A percentile compares a stretch with the other conserved stretches of the same genome.
phyloP scores from a whole-genome alignment of 345 rosid species.

The Eucalyptus curtisii region DNA sequence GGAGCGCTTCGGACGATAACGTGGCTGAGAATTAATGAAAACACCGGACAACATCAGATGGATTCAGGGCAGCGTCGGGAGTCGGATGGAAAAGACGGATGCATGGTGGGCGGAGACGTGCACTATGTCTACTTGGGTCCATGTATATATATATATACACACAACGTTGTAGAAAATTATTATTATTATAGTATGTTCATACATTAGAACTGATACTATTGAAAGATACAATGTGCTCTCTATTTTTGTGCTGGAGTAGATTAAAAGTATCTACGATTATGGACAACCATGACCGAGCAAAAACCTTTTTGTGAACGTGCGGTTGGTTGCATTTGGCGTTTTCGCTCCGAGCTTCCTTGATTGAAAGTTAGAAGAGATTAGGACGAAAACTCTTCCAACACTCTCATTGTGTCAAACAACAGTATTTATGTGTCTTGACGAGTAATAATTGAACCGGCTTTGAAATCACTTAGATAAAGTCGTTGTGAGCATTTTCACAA shows the following conservation, averaged over 20 bases:
- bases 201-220: neutral
- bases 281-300: neutral
- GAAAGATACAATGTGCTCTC: neutral
- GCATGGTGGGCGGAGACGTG: neutral
- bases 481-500: too few species aligned
- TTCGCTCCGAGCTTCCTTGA: too few species aligned
- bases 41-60: neutral
- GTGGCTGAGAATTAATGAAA: neutral
- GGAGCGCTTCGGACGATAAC: neutral
- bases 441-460: too few species aligned
- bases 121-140: neutral
- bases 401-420: too few species aligned
- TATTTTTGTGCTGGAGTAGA: neutral
- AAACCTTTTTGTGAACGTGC: neutral
- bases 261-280: neutral
- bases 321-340: neutral
- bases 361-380: too few species aligned
- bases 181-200: neutral
- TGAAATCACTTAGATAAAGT: accelerated
- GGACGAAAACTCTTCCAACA: too few species aligned
- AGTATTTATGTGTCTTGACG: too few species aligned
- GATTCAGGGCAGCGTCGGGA: neutral
- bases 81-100: neutral
- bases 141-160: neutral
- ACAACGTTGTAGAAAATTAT: neutral